A percentile compares a stretch with the other conserved stretches of the same genome.
Conservation (phyloP, 345 rosid genomes). For the thale cress (Arabidopsis thaliana) region DNA sequence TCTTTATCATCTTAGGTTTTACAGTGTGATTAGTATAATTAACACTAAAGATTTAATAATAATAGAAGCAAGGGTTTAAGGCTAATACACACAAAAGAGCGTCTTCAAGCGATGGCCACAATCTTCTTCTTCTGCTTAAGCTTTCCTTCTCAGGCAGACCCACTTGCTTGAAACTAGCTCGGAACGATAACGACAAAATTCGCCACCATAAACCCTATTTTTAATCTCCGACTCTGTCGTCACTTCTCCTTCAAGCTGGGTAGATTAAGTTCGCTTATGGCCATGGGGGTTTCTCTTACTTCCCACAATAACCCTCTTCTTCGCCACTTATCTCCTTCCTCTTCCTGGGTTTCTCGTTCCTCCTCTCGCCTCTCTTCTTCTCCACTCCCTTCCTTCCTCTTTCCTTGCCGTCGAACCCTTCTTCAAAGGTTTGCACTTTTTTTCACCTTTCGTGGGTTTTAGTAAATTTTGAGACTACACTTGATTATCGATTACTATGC, state of each 20-base stretch:
- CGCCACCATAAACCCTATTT: conserved; percentile 44
- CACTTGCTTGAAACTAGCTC: conserved; percentile 35
- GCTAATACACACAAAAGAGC: neutral
- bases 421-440: conserved; percentile 32
- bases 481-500: neutral
- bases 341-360: conserved; percentile 45
- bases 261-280: conserved; percentile 50
- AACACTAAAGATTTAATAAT: too few relatives aligned
- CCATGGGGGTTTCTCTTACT: conserved; percentile 69
- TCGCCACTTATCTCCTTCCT: conserved; percentile 52
- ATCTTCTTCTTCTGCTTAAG: conserved; percentile 6
- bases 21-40: too few relatives aligned
- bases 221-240: neutral
- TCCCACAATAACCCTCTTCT: conserved; percentile 54
- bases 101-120: conserved; percentile 44
- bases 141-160: conserved; percentile 35
- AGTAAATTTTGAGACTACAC: neutral
- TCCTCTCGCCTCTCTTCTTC: conserved; percentile 41
- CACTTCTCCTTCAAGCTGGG: conserved; percentile 57
- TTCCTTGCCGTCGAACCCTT: conserved; percentile 34
- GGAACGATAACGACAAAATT: conserved; percentile 32
- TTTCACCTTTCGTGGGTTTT: neutral
- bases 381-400: conserved; percentile 13
- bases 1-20: too few relatives aligned
- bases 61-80: conserved; percentile 40